Conservation (phyloP, 2,329 filamentous ascomycete genomes). For the Tympanopsis confertula region DNA sequence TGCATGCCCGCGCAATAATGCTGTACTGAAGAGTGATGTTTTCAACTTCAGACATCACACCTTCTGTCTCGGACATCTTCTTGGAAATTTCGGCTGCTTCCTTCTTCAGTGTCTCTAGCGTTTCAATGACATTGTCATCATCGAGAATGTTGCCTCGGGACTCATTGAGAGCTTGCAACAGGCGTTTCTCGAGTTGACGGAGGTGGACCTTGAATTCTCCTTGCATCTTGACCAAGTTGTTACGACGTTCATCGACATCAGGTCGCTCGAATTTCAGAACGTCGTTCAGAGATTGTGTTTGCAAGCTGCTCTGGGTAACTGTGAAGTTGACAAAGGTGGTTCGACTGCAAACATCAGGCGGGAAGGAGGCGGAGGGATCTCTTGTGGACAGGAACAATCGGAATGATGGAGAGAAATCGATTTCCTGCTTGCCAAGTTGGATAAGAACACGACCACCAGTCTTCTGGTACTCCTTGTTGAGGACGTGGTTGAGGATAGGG, state of each 20-base stretch:
- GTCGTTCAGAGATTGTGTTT: slow-evolving; percentile 94
- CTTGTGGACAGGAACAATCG: slow-evolving; percentile 88
- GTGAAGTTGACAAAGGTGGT: slow-evolving; percentile 99
- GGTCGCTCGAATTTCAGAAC: slow-evolving; percentile 95
- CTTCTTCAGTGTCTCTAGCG: slow-evolving; percentile 91
- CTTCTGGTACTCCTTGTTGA: slow-evolving; percentile 99
- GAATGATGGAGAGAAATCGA: slow-evolving; percentile 96
- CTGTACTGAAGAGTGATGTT: slow-evolving; percentile 90
- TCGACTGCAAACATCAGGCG: slow-evolving; percentile 92
- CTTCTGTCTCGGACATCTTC: slow-evolving; percentile 94
- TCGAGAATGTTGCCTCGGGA: slow-evolving; percentile 96
- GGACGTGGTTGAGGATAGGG: slow-evolving; percentile 91
- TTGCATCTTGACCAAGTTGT: slow-evolving; percentile 96
- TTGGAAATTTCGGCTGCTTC: slow-evolving; percentile 90
- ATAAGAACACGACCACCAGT: slow-evolving; percentile 96
- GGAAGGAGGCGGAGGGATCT: slow-evolving; percentile 89
- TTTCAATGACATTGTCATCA: slow-evolving; percentile 96
- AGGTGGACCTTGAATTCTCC: slow-evolving; percentile 99
- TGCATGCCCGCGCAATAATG: slow-evolving; percentile 86
- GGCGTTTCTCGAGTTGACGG: slow-evolving; percentile 82
- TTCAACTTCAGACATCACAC: slow-evolving; percentile 96
- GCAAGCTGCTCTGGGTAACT: slow-evolving; percentile 94
- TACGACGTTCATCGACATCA: slow-evolving; percentile 89
- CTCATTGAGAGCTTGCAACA: slow-evolving; percentile 91
- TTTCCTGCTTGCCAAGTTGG: slow-evolving; percentile 95